Evolutionary conservation across 176 grass and related monocot species (phyloP).

Genomic region (Otatea glauca): DNA sequence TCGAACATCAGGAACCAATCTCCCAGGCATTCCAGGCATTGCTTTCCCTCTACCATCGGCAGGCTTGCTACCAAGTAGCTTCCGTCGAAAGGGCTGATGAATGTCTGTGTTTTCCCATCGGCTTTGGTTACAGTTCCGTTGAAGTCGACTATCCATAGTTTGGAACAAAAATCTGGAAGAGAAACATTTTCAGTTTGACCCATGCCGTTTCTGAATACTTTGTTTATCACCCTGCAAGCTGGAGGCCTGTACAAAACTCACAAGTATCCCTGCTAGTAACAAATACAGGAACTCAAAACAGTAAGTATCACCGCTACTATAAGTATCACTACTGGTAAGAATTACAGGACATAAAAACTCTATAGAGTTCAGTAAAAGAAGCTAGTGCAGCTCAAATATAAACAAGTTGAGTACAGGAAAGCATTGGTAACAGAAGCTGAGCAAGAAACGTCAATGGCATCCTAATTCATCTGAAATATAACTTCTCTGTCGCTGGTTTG

Average conservation of each 20-base stretch:
- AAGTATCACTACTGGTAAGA: background rate
- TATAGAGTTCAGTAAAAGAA: too few species aligned
- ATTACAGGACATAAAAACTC: too few species aligned
- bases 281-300: background rate
- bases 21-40: background rate
- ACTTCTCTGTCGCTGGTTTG: too few species aligned
- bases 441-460: too few species aligned
- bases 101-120: background rate
- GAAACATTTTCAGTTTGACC: background rate
- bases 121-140: too few species aligned
- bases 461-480: too few species aligned
- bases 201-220: background rate
- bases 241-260: background rate
- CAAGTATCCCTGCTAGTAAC: background rate
- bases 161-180: background rate
- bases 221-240: background rate
- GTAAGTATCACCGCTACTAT: background rate
- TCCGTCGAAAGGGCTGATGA: slow-evolving; percentile 7
- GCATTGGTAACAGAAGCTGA: too few species aligned
- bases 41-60: background rate
- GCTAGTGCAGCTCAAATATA: too few species aligned
- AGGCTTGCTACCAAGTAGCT: background rate
- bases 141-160: background rate
- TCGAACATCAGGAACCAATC: slow-evolving; percentile 18
- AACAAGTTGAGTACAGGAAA: too few species aligned